Conservation (phyloP, 1,284 basidiomycete species). For the Cutaneotrichosporon sp. region DNA sequence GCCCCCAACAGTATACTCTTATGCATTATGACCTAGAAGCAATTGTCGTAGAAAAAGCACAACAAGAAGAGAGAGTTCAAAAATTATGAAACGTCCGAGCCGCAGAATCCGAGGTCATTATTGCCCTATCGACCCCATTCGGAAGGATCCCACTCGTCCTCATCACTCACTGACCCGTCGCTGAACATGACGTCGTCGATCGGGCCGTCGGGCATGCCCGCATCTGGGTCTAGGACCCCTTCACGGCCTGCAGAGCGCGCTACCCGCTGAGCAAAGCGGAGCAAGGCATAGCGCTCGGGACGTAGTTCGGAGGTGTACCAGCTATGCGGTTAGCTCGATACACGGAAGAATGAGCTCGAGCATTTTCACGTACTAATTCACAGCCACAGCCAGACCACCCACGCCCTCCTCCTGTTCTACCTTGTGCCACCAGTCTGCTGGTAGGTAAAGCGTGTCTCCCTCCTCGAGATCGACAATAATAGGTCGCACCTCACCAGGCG, state of each 20-base stretch:
- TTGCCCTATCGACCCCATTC: slow-evolving; percentile 31
- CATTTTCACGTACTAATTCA: slow-evolving; percentile 77
- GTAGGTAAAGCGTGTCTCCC: slow-evolving; percentile 81
- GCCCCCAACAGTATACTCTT: no score
- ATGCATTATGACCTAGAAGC: no score
- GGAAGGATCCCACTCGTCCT: slow-evolving; percentile 34
- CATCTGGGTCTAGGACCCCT: slow-evolving; percentile 28
- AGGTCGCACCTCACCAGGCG: slow-evolving; percentile 58
- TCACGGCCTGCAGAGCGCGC: slow-evolving; percentile 28
- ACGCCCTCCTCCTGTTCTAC: slow-evolving; percentile 59
- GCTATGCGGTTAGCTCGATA: no score
- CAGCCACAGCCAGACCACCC: slow-evolving; percentile 57
- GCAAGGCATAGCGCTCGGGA: slow-evolving; percentile 31
- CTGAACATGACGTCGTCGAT: slow-evolving; percentile 26
- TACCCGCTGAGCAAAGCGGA: slow-evolving; percentile 31
- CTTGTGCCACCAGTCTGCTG: slow-evolving; percentile 86
- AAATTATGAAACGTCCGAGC: no score
- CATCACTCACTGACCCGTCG: slow-evolving; percentile 20
- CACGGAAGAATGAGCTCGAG: slow-evolving; percentile 1
- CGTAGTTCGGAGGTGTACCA: slow-evolving; percentile 38
- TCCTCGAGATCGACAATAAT: slow-evolving; percentile 60
- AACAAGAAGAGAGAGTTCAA: no score
- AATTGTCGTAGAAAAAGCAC: no score
- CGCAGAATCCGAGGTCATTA: not conserved
- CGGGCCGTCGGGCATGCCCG: slow-evolving; percentile 27